These are phyloP conservation scores for Thermothelomyces thermophilus DNA, from an alignment of 2,329 filamentous ascomycete species.

Conservation along the genomic window DNA sequence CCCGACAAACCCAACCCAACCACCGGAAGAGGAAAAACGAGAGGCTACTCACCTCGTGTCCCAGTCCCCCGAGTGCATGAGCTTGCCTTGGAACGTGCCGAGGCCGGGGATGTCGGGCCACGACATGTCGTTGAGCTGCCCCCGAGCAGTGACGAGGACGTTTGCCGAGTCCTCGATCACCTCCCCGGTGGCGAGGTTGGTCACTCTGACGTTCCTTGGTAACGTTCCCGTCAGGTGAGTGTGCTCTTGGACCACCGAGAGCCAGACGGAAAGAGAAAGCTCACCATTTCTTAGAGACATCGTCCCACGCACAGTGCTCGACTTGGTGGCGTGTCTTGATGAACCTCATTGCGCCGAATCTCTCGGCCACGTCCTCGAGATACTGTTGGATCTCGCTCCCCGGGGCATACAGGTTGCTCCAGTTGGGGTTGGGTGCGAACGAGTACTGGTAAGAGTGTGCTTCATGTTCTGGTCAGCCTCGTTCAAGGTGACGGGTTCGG, in stretches of 20 bases:
- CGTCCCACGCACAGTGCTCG: conserved; percentile 36
- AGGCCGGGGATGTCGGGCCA: conserved; percentile 41
- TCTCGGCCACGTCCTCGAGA: conserved; percentile 40
- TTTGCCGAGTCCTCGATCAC: conserved; percentile 35
- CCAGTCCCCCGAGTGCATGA: conserved; percentile 43
- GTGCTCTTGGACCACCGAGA: neutral
- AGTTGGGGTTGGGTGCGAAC: conserved; percentile 49
- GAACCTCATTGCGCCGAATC: conserved; percentile 40
- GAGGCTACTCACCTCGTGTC: conserved; percentile 31
- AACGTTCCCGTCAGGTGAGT: neutral
- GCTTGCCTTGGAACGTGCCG: conserved; percentile 35
- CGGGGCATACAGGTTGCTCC: conserved; percentile 46
- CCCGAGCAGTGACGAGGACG: conserved; percentile 37
- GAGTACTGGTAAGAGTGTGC: conserved; percentile 51
- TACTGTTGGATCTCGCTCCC: conserved; percentile 44
- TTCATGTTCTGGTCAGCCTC: conserved; percentile 12
- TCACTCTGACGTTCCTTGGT: conserved; percentile 30
- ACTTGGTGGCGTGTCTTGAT: conserved; percentile 40
- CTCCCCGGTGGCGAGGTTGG: conserved; percentile 31
- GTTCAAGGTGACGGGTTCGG: neutral
- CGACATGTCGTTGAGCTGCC: conserved; percentile 36
- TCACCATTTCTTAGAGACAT: conserved; percentile 34
- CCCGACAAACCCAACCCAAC: neutral
- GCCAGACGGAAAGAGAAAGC: neutral
- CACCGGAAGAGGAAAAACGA: neutral